These are phyloP conservation scores for Trapa bicornis DNA, from an alignment of 345 rosid species.

Conservation along the genomic window DNA sequence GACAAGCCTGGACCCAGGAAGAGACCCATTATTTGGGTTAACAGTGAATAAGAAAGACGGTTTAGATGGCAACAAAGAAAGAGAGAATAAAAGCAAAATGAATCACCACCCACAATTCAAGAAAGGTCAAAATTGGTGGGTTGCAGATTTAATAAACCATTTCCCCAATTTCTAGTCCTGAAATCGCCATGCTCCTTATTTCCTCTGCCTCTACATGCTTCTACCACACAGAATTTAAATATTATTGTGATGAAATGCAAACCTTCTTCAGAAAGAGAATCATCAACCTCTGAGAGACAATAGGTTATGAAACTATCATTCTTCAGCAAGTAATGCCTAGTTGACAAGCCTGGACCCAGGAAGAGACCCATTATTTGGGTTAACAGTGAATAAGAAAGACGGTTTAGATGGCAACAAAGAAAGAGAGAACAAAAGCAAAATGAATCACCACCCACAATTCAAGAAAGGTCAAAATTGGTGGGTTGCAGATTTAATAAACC, in stretches of 20 bases:
- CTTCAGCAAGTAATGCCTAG: background rate
- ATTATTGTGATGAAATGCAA: background rate
- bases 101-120: background rate
- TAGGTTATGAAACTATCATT: background rate
- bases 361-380: background rate
- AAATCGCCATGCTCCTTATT: background rate
- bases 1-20: background rate
- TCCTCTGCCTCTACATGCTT: background rate
- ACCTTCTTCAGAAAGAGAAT: background rate
- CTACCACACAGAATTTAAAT: background rate
- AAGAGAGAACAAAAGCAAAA: background rate
- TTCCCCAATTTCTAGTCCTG: background rate
- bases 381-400: background rate
- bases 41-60: background rate
- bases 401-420: background rate
- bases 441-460: background rate
- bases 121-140: background rate
- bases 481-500: no score
- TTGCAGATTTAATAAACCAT: no score
- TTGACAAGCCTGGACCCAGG: background rate
- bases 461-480: background rate
- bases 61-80: background rate
- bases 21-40: background rate
- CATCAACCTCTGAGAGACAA: no score
- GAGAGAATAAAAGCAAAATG: background rate